Evolutionary conservation across 139 green algal species (phyloP).

Genomic region (Chlorella sorokiniana): DNA sequence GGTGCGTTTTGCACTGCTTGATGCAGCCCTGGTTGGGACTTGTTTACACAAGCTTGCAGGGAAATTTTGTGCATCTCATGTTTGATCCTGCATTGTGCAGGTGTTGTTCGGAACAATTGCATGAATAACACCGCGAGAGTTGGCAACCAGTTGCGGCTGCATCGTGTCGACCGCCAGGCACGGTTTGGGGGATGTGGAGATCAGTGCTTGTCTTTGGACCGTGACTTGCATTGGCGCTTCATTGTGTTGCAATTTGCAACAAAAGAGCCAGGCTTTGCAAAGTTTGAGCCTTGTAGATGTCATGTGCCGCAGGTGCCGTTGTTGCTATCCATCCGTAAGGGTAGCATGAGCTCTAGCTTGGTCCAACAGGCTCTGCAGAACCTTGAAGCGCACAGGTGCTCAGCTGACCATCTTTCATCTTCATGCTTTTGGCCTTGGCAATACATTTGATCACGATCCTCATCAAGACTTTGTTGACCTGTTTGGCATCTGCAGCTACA

Average conservation of each 20-base stretch:
- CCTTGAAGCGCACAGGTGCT: not conserved
- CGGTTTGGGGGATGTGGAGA: too few species aligned
- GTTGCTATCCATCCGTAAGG: not conserved
- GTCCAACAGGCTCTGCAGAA: not conserved
- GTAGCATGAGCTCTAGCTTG: not conserved
- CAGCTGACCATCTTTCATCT: not conserved
- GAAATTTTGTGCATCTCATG: not conserved
- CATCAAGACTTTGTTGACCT: not conserved
- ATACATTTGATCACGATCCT: not conserved
- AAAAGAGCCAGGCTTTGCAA: not conserved
- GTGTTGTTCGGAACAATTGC: constrained; percentile 21
- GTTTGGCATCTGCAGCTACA: not conserved
- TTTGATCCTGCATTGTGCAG: not conserved
- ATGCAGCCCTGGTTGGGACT: not conserved
- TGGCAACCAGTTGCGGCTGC: not conserved
- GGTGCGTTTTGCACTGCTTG: not conserved
- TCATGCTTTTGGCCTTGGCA: not conserved
- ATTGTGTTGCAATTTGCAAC: not conserved
- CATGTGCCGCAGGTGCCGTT: not conserved
- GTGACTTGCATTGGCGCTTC: not conserved
- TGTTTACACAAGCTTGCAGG: not conserved
- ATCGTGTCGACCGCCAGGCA: constrained; percentile 2
- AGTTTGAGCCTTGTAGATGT: not conserved
- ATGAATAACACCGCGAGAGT: constrained; percentile 18
- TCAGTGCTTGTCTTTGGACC: not conserved